These are phyloP conservation scores for Cryptococcus neoformans DNA, from an alignment of 1,284 basidiomycete genomes.

Conservation along the genomic window DNA sequence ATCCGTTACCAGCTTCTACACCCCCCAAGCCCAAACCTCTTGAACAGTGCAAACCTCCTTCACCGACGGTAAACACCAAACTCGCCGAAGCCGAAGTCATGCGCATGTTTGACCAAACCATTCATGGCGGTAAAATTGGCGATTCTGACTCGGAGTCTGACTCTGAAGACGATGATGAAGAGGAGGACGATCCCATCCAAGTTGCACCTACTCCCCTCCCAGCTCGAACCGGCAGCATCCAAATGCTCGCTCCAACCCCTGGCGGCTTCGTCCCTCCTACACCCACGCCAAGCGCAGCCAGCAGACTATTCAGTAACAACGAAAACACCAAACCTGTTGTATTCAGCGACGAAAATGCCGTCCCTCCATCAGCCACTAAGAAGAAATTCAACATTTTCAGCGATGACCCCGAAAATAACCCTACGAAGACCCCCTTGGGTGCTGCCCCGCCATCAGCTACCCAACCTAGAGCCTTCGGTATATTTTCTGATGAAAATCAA, in stretches of 20 bases:
- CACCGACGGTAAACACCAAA: constrained; percentile 80
- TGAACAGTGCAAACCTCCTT: constrained; percentile 51
- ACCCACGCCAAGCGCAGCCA: constrained; percentile 35
- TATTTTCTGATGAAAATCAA: constrained; percentile 34
- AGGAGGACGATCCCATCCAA: constrained; percentile 32
- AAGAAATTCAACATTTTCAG: constrained; percentile 40
- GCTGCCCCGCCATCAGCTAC: constrained; percentile 23
- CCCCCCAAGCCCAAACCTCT: constrained; percentile 21
- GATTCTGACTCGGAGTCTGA: constrained; percentile 51
- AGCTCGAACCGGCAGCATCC: constrained; percentile 15
- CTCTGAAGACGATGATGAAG: constrained; percentile 19
- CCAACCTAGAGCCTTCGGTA: constrained; percentile 32
- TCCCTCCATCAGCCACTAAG: constrained; percentile 24
- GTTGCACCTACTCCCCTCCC: constrained; percentile 42
- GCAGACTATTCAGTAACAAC: constrained; percentile 18
- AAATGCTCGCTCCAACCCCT: constrained; percentile 35
- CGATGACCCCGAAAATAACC: constrained; percentile 30
- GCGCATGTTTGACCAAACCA: constrained; percentile 84
- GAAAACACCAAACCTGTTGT: constrained; percentile 15
- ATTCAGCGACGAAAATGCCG: constrained; percentile 30
- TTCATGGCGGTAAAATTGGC: constrained; percentile 50
- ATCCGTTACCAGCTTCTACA: constrained; percentile 53
- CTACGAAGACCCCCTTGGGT: constrained; percentile 35
- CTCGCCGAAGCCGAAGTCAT: constrained; percentile 90
- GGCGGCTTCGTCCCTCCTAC: constrained; percentile 46